phyloP scores from a whole-genome alignment of 1,284 basidiomycete genomes.

The Cryptococcus jaspeensis region DNA sequence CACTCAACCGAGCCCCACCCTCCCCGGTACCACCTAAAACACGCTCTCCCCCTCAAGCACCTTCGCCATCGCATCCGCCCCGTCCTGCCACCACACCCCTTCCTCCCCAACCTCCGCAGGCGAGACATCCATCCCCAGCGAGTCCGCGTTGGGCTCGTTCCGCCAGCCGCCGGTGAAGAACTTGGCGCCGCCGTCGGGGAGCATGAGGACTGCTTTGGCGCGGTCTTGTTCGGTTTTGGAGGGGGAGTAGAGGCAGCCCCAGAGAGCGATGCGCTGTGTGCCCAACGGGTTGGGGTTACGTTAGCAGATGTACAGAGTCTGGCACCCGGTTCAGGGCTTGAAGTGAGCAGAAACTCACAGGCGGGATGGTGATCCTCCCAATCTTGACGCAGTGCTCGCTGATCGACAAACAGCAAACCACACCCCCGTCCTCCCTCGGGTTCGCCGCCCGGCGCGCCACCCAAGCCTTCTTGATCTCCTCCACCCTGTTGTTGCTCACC shows the following conservation, averaged over 20 bases:
- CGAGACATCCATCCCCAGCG: conserved; percentile 34
- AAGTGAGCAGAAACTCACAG: conserved; percentile 42
- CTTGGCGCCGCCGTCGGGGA: conserved; percentile 38
- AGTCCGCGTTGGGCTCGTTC: conserved; percentile 34
- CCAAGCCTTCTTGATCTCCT: conserved; percentile 23
- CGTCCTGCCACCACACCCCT: conserved; percentile 30
- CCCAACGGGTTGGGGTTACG: no score
- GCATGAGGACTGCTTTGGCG: conserved; percentile 23
- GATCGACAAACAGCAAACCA: conserved; percentile 67
- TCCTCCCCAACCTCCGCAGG: conserved; percentile 15
- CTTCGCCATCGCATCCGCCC: conserved; percentile 30
- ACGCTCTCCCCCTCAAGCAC: conserved; percentile 29
- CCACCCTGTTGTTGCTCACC: conserved; percentile 5
- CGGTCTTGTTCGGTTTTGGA: conserved; percentile 8
- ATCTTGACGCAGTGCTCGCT: conserved; percentile 71
- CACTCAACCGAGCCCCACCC: no score
- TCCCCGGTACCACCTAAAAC: conserved; percentile 6
- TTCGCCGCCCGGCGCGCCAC: conserved; percentile 8
- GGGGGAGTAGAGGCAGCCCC: conserved; percentile 13
- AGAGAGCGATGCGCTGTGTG: conserved; percentile 13
- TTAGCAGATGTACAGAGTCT: not conserved
- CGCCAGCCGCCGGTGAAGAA: conserved; percentile 47
- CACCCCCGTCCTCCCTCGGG: conserved; percentile 49
- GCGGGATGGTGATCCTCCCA: conserved; percentile 72
- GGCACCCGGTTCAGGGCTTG: no score